Evolutionary conservation across 148 eudicot species (phyloP), one percentile per base, ranked within the genome.

Genomic region (Dianthus caryophyllus): DNA sequence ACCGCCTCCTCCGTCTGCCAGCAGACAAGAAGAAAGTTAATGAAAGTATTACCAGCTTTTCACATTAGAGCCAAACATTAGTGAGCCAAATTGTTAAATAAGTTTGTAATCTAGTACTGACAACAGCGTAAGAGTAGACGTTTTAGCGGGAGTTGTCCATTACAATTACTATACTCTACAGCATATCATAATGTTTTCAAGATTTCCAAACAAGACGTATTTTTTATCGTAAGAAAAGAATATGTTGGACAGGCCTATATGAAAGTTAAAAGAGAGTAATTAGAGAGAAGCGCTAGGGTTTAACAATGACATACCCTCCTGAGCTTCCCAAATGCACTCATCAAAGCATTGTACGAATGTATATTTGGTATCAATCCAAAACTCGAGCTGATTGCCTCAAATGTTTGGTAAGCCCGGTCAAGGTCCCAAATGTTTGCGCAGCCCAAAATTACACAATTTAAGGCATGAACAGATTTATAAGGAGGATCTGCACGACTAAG

Each of bases 391-490:
- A 95, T 88, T 46, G 99, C 88, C 63, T 71, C 82, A 78, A 95
- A 95, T 39, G 99, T 90, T 79, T 90, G 90, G 76, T 83, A 90
- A 64, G 99, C 99, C 58, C 97, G 90, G 63, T 90, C 93, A 82
- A 88, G 84, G 78, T 95, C 99, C 99, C 99, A 95, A 62, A 80
- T 90, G 74, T 95, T 95, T 20, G 96, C 97, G 81, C 99, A 88
- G 36, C 99, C 99, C 74, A 95, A 74, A 73, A 90, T 77, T 61
- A 95, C 68, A 77, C 99, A 95, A 67, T 95, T 95, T 36, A 95
- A 73, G 27, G 97, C 97, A 78, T 96, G 85, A 75, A 95, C 84
- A 73, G 99, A 95, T 73, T 85, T 95, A 75, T 75, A 88, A 53
- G 93, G 97, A 75, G 83, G 84, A 69, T 88, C 82, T 20, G 84